Evolutionary conservation across 805 yeast species (phyloP), one percentile per base, ranked within the genome.

Genomic region (Wickerhamiella siamensis): DNA sequence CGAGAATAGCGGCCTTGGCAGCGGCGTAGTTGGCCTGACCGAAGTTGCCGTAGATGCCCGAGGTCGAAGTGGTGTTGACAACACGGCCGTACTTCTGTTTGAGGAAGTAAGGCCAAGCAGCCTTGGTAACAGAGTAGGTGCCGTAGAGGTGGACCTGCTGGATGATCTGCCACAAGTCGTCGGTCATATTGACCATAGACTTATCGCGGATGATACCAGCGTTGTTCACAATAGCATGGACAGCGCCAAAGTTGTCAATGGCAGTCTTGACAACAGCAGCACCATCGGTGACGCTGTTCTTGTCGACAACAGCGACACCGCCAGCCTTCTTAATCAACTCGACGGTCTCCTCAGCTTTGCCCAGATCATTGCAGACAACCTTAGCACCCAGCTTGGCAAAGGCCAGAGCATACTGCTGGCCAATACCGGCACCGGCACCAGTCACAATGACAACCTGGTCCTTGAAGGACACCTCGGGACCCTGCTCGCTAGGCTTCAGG

Each of bases 1-100:
- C 95, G 38, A 86, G 64, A 48, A 88, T 75, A 19, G 84, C 96
- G 40, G 82, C 75, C 66, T 88, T 88, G 36, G 97, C 96, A 26
- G 96, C 77, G 17, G 95, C 78, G 62, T 88, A 88, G 67, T 88
- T 88, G 33, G 95, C 83, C 66, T 88, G 98, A 40, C 98, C 98
- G 65, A 88, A 88, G 67, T 81, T 84, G 49, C 98, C 98, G 62
- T 88, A 88, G 52, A 88, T 86, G 50, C 97, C 98, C 2, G 96
- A 86, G 8, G 97, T 88, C 16, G 95, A 86, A 19, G 96, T 73
- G 36, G 94, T 83, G 63, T 88, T 88, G 51, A 88, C 73, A 43
- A 88, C 78, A 49, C 75, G 71, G 52, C 97, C 96, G 42, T 72
- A 70, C 51, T 77, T 75, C 63, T 87, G 84, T 58, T 83, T 73